Evolutionary conservation across 768 basidiomycete genomes (phyloP), one percentile per base, ranked within the genome.

Genomic region (Termitomyces sp.): DNA sequence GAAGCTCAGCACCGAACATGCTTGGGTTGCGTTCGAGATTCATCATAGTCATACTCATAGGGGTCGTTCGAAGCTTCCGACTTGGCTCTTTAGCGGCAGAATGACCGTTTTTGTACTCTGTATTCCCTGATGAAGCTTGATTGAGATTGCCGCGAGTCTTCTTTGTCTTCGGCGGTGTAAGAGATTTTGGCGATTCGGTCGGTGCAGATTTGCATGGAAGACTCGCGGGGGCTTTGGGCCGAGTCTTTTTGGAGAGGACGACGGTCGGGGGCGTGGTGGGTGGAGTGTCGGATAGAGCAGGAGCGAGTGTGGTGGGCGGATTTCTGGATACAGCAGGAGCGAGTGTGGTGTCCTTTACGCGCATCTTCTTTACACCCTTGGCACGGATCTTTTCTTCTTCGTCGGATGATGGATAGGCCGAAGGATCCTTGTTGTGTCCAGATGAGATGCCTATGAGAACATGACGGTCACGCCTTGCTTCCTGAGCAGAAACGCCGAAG

Each of bases 341-440:
- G n/a, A n/a, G n/a, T n/a, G n/a, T n/a, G 8, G 56, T 47, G 9
- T 65, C 63, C 64, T 68, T 70, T 22, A 67, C 71, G 52, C 81
- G 76, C 47, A 76, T 70, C 69, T 85, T 88, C 78, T 90, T 90
- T 22, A 76, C 83, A 35, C 74, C 75, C 58, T 74, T 75, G 40
- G 74, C 77, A 37, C 87, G 79, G 22, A 76, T 62, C 66, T 83
- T 84, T 70, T 90, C 87, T 64, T 90, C 88, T 59, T 90, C 88
- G 62, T 90, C 88, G 19, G 85, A 87, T 12, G 88, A 87, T 22
- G 81, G 71, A 65, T 71, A 75, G 44, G 75, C 73, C 21, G 68
- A 67, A 17, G 68, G 63, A 30, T 68, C 62, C 53, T 71, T 58
- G 63, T 70, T 65, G 64, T 76, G 19, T n/a, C 47, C 54, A 34